Base-by-base conservation (phyloP, 192 early-diverging fungal genomes). In the Funneliformis geosporum region DNA sequence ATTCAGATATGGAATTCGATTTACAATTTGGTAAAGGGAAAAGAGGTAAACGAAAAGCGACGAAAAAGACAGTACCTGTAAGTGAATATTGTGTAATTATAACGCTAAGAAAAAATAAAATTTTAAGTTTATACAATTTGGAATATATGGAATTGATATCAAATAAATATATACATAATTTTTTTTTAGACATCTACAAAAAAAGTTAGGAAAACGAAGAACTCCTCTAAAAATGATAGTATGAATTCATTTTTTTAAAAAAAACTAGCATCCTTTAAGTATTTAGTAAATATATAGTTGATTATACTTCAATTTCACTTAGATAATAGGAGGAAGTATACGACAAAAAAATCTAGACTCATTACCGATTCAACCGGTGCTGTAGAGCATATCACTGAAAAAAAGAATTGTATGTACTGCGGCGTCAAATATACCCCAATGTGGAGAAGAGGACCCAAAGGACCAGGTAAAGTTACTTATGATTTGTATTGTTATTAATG, bases 401-500 rank as follows among this genome's bases (percentile, higher is more conserved):
- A 82, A 23, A 92, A 92, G 66, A 82, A 83, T 39, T 93, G 92
- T 81, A 81, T 84, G 5, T 91, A 93, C 79, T 94, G 93, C 76
- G 82, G 85, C 14, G 89, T 88, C 59, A 89, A 84, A 46, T 87
- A 86, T 12, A 94, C 93, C 8, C 93, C 93, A 11, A 94, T 94
- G 85, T 94, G 93, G 93, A 87, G 93, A 28, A 87, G 93, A 42
- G 93, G 93, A 4, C 93, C 93, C 0, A 81, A 87, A 23, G 93
- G 93, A 23, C 86, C 90, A 10, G 91, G 92, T 78, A 75, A 61
- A 59, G 33, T 33, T 42, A 8, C 4, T 70, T 18, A 70, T 38
- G 40, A 16, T n/a, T 44, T 28, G n/a, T 50, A 55, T 33, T 16
- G 28, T 28, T 21, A 10, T 1, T 14, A 27, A 55, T 55, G 38